Percentiles rank a stretch among this genome's conserved stretches.
These are phyloP conservation scores for Starmerella apis DNA, from an alignment of 805 yeast species.

Conservation along the genomic window DNA sequence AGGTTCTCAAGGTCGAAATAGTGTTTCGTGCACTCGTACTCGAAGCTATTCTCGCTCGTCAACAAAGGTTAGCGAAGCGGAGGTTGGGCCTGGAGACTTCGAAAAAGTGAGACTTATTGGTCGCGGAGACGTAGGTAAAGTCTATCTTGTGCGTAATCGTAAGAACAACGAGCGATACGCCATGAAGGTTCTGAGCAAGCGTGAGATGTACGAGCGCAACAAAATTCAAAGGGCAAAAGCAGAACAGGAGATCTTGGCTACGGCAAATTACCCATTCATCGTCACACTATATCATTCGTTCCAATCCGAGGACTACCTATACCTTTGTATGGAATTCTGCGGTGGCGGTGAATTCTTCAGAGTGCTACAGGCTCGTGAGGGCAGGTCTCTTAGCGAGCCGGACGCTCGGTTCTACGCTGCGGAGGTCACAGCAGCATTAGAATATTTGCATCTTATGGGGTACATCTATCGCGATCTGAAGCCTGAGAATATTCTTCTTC, in stretches of 20 bases:
- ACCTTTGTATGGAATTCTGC: slow-evolving; percentile 96
- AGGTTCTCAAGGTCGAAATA: background rate
- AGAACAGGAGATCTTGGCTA: slow-evolving; percentile 91
- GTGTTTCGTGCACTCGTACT: slow-evolving; percentile 22
- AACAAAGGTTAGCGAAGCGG: slow-evolving; percentile 60
- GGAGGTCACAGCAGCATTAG: slow-evolving; percentile 94
- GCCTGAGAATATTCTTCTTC: slow-evolving; percentile 89
- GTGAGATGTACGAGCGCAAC: slow-evolving; percentile 90
- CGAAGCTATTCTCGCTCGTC: slow-evolving; percentile 67
- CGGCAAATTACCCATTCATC: slow-evolving; percentile 93
- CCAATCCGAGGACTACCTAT: slow-evolving; percentile 83
- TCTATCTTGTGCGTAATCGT: slow-evolving; percentile 80
- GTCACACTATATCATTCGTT: slow-evolving; percentile 93
- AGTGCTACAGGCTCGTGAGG: slow-evolving; percentile 81
- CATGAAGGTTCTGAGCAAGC: slow-evolving; percentile 79
- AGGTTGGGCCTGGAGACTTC: slow-evolving; percentile 77
- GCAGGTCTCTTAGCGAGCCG: slow-evolving; percentile 72
- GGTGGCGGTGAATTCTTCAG: slow-evolving; percentile 99
- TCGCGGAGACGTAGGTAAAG: slow-evolving; percentile 96
- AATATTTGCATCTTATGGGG: slow-evolving; percentile 91
- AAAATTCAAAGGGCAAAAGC: slow-evolving; percentile 91
- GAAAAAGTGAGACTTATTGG: slow-evolving; percentile 86
- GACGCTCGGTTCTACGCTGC: slow-evolving; percentile 93
- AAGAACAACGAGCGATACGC: slow-evolving; percentile 68
- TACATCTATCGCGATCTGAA: slow-evolving; percentile 92